Base-by-base conservation (phyloP, 164 flowering plant species). In the Piper longum region DNA sequence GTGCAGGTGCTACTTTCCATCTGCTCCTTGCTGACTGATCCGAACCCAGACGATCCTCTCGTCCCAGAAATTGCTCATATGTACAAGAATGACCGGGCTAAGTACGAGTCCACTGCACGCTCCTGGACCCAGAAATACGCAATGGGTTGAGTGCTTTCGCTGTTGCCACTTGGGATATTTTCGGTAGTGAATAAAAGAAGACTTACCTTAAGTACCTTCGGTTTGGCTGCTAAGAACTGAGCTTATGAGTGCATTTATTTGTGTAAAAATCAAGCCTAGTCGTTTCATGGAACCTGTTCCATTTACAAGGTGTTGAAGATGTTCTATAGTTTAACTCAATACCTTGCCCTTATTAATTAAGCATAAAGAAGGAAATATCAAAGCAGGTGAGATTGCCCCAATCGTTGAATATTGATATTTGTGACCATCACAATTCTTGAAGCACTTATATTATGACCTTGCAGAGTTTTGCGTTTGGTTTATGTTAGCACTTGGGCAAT, bases 81-180 rank as follows among this genome's bases (percentile, higher is more conserved):
- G 80, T 83, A 77, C 76, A 83, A 83, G 80, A 78, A 72, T 17
- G 85, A 83, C 73, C 66, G 85, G 61, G 74, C 71, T 69, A 83
- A 81, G 73, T 83, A 83, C 18, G 85, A 82, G 73, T 52, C 67
- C 16, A 80, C 84, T 17, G 85, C 88, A 7, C 77, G 85, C 7
- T 67, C 74, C 71, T 83, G 85, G 88, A 83, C 85, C 62, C 84
- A 83, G 77, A 83, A 83, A 66, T 81, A 83, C 72, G 88, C 88
- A 5, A 82, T 80, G 88, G 79, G 79, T 12, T 81, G 69, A 57
- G 44, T 56, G 7, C 26, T 43, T 5, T 55, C 11, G 8, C 39
- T 18, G 7, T 64, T 16, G 36, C 17, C 14, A 40, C 43, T 43
- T 41, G n/a, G 54, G 26, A 56, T 43, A 43, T 56, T 57, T n/a